These are phyloP conservation scores for Letharia lupina DNA, from an alignment of 495 filamentous ascomycete genomes.

Conservation along the genomic window DNA sequence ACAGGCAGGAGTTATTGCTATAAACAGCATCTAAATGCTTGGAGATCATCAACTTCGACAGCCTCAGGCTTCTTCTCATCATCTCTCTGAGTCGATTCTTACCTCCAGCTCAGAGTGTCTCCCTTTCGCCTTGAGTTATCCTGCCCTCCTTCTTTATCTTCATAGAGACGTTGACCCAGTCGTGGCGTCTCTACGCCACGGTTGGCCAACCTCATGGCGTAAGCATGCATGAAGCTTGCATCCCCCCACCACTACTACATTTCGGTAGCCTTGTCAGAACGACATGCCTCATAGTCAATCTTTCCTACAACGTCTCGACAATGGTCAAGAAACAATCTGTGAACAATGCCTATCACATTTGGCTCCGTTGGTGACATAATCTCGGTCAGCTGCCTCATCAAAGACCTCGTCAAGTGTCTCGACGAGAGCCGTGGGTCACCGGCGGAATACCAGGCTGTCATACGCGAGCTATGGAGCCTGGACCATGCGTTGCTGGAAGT, in stretches of 20 bases:
- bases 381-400: constrained; percentile 25
- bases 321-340: background rate
- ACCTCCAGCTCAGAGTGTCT: background rate
- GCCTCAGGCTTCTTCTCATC: background rate
- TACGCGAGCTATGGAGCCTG: constrained; percentile 26
- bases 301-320: background rate
- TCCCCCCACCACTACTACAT: background rate
- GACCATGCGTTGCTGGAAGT: constrained; percentile 26
- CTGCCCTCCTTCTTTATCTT: background rate
- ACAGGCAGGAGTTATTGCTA: background rate
- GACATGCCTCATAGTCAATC: background rate
- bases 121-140: background rate
- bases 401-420: constrained; percentile 29
- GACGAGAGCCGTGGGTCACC: constrained; percentile 26
- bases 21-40: background rate
- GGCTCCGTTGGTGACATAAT: constrained; percentile 32
- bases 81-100: background rate
- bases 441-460: constrained; percentile 26
- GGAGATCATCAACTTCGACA: background rate
- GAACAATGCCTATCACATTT: constrained; percentile 29
- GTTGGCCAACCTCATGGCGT: background rate
- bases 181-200: background rate
- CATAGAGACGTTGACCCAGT: background rate
- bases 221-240: constrained; percentile 2
- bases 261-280: background rate